These are phyloP conservation scores for Singerocomus inundabilis DNA, from an alignment of 1,284 basidiomycete species.

Conservation along the genomic window DNA sequence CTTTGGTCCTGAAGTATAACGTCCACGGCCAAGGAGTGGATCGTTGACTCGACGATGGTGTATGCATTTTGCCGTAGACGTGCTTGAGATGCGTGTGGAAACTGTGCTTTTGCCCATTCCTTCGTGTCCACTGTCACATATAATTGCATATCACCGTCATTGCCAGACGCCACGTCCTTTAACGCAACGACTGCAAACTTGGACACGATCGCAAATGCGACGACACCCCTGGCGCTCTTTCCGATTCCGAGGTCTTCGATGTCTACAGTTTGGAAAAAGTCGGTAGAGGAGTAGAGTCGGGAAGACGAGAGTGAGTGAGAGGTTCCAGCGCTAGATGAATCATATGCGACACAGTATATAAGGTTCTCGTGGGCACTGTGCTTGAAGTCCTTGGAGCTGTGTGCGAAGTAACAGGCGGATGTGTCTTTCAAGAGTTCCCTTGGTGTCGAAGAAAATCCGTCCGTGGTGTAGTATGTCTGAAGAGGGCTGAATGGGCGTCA, in stretches of 20 bases:
- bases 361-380: constrained; percentile 70
- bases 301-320: constrained; percentile 61
- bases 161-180: constrained; percentile 55
- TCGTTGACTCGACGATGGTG: constrained; percentile 92
- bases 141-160: constrained; percentile 72
- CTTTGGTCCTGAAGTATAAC: constrained; percentile 77
- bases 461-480: constrained; percentile 80
- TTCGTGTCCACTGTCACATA: constrained; percentile 83
- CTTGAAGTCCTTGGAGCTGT: constrained; percentile 76
- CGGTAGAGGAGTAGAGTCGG: constrained; percentile 75
- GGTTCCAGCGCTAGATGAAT: constrained; percentile 50
- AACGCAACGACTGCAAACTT: constrained; percentile 89
- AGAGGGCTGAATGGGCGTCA: constrained; percentile 4
- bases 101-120: constrained; percentile 79
- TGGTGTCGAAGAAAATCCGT: constrained; percentile 68
- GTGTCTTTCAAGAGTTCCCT: constrained; percentile 67
- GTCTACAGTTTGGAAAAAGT: constrained; percentile 71
- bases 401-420: constrained; percentile 81
- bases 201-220: constrained; percentile 87
- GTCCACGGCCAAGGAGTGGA: constrained; percentile 91
- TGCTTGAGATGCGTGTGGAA: constrained; percentile 82
- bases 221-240: constrained; percentile 79
- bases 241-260: constrained; percentile 84
- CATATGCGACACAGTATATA: constrained; percentile 86
- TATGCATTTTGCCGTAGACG: constrained; percentile 87